Base-by-base conservation (phyloP, 2,329 filamentous ascomycete genomes). In the Cryphonectria japonica region DNA sequence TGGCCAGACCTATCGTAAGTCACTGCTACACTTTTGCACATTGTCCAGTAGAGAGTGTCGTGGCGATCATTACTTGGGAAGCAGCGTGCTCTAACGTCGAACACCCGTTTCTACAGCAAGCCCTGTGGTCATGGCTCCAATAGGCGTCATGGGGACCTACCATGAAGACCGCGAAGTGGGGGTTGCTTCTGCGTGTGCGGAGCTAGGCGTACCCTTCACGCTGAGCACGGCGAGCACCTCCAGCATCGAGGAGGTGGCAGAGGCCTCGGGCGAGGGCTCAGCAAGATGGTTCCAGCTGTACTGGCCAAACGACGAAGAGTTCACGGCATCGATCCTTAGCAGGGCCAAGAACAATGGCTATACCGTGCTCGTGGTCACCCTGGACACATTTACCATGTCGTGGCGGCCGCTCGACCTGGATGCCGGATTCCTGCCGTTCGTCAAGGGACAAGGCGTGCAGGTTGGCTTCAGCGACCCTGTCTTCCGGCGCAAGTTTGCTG, bases 281-380 rank as follows among this genome's bases (percentile, higher is more conserved):
- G 83, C 85, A 43, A 82, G 90, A 14, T 94, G 91, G 90, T 94
- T 86, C 78, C 92, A 94, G 77, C 85, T 94, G 0, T 94, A 94
- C 81, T 93, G 91, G 90, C 91, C 92, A 0, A 80, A 84, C 29
- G 86, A 88, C 69, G 86, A 93, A 67, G 87, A 90, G 3, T 82
- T 93, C 69, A 93, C 91, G 0, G 81, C 85, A 0, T 91, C 88
- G 1, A 80, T 94, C 22, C 83, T 94, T 5, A 77, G 79, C 1
- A 85, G 91, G 0, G 92, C 91, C 0, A 88, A 88, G 76, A 82
- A 80, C 0, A 85, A 83, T 43, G 91, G 91, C 0, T 94, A 85
- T 79, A 85, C 84, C 46, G 90, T 89, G 0, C 83, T 94, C 0
- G 87, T 94, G 8, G 89, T 94, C 0, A 94, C 92, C 0, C 83